Conservation (phyloP, 1,284 basidiomycete species). For the Pseudozyma sp. region DNA sequence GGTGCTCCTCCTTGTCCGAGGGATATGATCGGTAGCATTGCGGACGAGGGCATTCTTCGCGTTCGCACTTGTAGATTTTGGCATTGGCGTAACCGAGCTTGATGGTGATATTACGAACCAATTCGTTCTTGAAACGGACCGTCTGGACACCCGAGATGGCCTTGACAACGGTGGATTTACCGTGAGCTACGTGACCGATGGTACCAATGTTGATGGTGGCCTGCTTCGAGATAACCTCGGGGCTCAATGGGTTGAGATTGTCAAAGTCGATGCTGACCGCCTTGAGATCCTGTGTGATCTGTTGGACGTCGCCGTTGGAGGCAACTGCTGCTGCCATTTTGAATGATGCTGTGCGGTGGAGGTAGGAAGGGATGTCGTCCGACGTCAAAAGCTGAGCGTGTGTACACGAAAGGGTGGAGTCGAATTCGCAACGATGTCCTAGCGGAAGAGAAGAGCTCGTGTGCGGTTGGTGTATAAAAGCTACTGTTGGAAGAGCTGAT, state of each 20-base stretch:
- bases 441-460: not conserved
- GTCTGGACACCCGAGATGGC: slow-evolving; percentile 99
- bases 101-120: slow-evolving; percentile 91
- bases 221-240: slow-evolving; percentile 97
- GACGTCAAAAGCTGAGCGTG: not conserved
- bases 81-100: slow-evolving; percentile 98
- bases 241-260: slow-evolving; percentile 86
- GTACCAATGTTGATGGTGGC: slow-evolving; percentile 73
- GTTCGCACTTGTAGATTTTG: slow-evolving; percentile 99
- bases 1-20: slow-evolving; percentile 91
- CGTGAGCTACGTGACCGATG: slow-evolving; percentile 75
- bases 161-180: slow-evolving; percentile 98
- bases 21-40: slow-evolving; percentile 94
- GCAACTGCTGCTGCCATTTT: slow-evolving; percentile 55
- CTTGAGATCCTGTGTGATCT: slow-evolving; percentile 46
- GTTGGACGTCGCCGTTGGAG: slow-evolving; percentile 38
- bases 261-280: slow-evolving; percentile 46
- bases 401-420: not conserved
- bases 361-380: slow-evolving; percentile 2
- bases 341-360: not conserved
- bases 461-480: not conserved
- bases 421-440: not conserved
- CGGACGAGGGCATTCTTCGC: slow-evolving; percentile 89
- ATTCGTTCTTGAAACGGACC: slow-evolving; percentile 97
- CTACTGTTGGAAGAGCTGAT: slow-evolving; percentile 4